A percentile compares a stretch with the other conserved stretches of the same genome.
These are phyloP conservation scores for Cichorium intybus DNA, from an alignment of 140 eudicot species.

Conservation along the genomic window DNA sequence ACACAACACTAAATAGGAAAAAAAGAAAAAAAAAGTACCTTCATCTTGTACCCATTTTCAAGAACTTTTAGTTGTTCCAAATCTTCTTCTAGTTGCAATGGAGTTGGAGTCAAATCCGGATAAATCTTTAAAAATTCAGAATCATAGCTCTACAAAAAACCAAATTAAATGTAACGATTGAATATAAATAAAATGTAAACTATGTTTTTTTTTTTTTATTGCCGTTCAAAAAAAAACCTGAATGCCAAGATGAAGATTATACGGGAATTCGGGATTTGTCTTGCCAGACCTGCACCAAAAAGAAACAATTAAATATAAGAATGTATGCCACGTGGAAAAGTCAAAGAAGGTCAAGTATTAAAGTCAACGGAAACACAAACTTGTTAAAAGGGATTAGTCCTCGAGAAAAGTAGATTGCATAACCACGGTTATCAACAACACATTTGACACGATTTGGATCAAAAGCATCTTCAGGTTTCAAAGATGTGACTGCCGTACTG, in stretches of 20 bases:
- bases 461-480: conserved; percentile 90
- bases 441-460: conserved; percentile 97
- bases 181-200: neutral
- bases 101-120: conserved; percentile 75
- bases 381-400: conserved; percentile 85
- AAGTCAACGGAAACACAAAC: conserved; percentile 32
- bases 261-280: conserved; percentile 74
- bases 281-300: conserved; percentile 63
- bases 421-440: conserved; percentile 79
- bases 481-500: conserved; percentile 94
- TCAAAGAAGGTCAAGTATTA: neutral
- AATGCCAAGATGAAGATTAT: conserved; percentile 86
- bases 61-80: conserved; percentile 94
- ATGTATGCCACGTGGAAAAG: neutral
- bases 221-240: conserved; percentile 83
- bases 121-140: conserved; percentile 68
- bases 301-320: neutral
- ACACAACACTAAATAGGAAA: neutral
- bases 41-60: conserved; percentile 96
- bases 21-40: conserved; percentile 66
- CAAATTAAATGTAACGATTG: neutral
- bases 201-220: neutral
- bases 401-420: conserved; percentile 87
- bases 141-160: conserved; percentile 63
- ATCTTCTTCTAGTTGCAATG: conserved; percentile 96